A percentile compares a stretch with the other conserved stretches of the same genome.
Conservation (phyloP, 2,329 filamentous ascomycete species). For the Colletotrichum tabaci region DNA sequence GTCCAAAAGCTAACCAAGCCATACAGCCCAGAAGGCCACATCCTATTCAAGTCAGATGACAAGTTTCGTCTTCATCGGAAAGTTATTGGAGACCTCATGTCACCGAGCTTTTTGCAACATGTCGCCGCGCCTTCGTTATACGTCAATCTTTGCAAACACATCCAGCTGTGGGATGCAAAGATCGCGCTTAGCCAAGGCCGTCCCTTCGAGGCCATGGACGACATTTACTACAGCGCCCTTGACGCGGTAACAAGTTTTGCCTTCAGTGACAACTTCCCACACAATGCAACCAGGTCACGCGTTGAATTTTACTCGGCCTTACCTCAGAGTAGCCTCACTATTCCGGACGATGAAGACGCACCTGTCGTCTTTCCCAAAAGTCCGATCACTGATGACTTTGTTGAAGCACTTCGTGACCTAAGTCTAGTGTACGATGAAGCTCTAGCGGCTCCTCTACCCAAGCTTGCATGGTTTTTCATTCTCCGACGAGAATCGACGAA, state of each 20-base stretch:
- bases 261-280: conserved; percentile 44
- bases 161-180: conserved; percentile 54
- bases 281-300: neutral
- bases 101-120: conserved; percentile 51
- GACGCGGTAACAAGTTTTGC: conserved; percentile 50
- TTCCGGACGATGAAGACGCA: neutral
- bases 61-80: conserved; percentile 51
- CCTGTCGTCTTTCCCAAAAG: neutral
- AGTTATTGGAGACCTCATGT: conserved; percentile 57
- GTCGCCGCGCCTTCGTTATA: conserved; percentile 53
- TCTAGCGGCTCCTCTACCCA: neutral
- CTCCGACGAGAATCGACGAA: neutral
- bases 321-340: neutral
- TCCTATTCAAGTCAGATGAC: conserved; percentile 48
- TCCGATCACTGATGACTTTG: neutral
- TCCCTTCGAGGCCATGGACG: conserved; percentile 49
- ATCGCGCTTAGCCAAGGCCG: conserved; percentile 46
- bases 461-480: neutral
- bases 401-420: neutral
- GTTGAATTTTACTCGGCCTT: neutral
- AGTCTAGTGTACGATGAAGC: neutral
- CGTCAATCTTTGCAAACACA: conserved; percentile 48
- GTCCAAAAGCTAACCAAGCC: neutral
- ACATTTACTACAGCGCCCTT: conserved; percentile 49
- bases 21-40: conserved; percentile 49